These are phyloP conservation scores for Sporisorium exsertum DNA, from an alignment of 1,284 basidiomycete species.

Conservation along the genomic window DNA sequence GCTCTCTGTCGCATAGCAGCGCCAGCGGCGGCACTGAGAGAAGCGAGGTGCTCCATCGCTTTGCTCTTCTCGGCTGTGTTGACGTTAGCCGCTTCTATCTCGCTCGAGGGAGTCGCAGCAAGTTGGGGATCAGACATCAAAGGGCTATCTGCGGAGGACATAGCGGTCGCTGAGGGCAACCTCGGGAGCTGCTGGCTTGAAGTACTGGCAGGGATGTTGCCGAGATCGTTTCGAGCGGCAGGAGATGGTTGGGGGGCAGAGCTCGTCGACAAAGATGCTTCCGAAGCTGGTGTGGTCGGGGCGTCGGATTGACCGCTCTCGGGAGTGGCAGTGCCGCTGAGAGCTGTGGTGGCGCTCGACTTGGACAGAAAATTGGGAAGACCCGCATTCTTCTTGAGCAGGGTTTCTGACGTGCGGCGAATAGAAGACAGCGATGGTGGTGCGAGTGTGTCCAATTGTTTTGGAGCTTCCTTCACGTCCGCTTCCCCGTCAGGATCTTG, in stretches of 20 bases:
- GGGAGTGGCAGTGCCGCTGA: constrained; percentile 49
- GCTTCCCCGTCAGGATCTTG: not conserved
- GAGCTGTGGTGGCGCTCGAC: constrained; percentile 45
- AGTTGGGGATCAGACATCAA: not conserved
- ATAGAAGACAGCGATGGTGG: constrained; percentile 20
- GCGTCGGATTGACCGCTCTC: constrained; percentile 33
- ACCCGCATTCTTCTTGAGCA: constrained; percentile 42
- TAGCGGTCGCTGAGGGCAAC: not conserved
- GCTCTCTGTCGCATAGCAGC: constrained; percentile 43
- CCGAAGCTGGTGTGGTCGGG: constrained; percentile 7
- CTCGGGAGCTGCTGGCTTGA: constrained; percentile 7
- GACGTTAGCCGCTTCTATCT: constrained; percentile 3
- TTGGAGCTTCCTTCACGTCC: not conserved
- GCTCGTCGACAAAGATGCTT: constrained; percentile 4
- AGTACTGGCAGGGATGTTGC: constrained; percentile 1
- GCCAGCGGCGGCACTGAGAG: constrained; percentile 54
- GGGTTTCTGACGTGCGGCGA: constrained; percentile 37
- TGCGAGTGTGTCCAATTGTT: constrained; percentile 3
- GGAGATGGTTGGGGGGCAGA: constrained; percentile 3
- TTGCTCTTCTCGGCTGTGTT: constrained; percentile 43
- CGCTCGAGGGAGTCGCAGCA: constrained; percentile 3
- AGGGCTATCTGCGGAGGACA: not conserved
- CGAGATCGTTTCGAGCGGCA: constrained; percentile 2
- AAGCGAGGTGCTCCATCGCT: constrained; percentile 53
- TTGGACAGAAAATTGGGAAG: constrained; percentile 43